Percentiles rank a stretch among this genome's conserved stretches.
phyloP scores from a whole-genome alignment of 1,284 basidiomycete species.

The Boletus mariae region DNA sequence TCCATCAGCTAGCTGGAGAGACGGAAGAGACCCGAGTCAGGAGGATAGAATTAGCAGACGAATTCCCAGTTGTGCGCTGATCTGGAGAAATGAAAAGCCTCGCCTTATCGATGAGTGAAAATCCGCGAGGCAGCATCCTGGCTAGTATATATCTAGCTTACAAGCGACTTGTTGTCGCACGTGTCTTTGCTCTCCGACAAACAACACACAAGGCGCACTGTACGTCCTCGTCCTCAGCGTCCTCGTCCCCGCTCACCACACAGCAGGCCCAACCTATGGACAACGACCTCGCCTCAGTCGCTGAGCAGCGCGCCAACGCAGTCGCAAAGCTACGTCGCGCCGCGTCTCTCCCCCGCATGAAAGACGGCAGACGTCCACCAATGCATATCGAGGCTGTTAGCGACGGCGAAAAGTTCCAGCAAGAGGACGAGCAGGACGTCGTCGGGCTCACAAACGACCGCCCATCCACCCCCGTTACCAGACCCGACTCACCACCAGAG shows the following conservation, averaged over 20 bases:
- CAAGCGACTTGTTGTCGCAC: constrained; percentile 10
- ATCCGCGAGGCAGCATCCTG: too few relatives aligned
- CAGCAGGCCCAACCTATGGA: constrained; percentile 24
- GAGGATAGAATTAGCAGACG: too few relatives aligned
- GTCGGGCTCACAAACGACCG: constrained; percentile 22
- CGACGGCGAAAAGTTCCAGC: constrained; percentile 63
- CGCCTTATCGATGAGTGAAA: too few relatives aligned
- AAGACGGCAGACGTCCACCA: constrained; percentile 78
- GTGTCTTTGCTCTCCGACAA: not conserved
- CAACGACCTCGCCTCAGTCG: constrained; percentile 50
- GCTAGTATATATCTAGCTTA: not conserved
- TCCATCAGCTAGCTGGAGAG: too few relatives aligned
- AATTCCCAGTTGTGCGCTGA: too few relatives aligned
- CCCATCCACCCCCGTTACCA: constrained; percentile 16
- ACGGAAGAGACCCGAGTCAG: too few relatives aligned
- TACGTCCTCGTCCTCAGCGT: not conserved
- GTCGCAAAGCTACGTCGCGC: constrained; percentile 87
- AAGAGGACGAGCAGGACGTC: constrained; percentile 33
- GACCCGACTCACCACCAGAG: constrained; percentile 18
- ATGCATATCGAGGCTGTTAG: constrained; percentile 78
- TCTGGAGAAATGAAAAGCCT: too few relatives aligned
- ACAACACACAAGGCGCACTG: too few relatives aligned
- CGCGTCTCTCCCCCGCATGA: constrained; percentile 83
- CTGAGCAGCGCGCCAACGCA: constrained; percentile 76
- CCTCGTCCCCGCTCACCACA: not conserved